Conservation (phyloP, 352 stramenopile species). For the Pythium plurisporium region DNA sequence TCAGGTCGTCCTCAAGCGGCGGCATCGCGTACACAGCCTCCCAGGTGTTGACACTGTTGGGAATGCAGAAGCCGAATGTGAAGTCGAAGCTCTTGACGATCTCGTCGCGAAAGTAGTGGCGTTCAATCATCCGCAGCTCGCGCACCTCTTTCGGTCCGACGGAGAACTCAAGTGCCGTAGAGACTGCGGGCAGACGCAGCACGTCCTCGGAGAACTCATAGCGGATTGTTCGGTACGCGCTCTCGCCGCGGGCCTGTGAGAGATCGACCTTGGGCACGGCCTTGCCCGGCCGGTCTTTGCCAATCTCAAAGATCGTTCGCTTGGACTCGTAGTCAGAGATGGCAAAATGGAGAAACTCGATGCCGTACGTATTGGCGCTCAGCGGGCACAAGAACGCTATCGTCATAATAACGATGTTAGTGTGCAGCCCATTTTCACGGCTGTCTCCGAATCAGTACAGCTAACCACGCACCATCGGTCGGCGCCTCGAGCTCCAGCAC, state of each 20-base stretch:
- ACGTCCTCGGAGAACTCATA: conserved; percentile 95
- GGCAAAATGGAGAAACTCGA: conserved; percentile 95
- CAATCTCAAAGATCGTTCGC: conserved; percentile 93
- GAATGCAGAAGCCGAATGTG: conserved; percentile 96
- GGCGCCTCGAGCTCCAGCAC: conserved; percentile 76
- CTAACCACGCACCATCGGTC: conserved; percentile 47
- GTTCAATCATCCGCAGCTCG: conserved; percentile 95
- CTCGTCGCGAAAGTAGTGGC: conserved; percentile 94
- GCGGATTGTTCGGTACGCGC: conserved; percentile 90
- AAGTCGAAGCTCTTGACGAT: conserved; percentile 96
- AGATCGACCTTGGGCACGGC: conserved; percentile 81
- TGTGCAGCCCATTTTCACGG: too few relatives aligned
- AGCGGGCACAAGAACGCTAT: conserved; percentile 92
- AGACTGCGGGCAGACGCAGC: conserved; percentile 85
- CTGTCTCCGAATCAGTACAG: not conserved
- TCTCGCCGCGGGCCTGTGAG: conserved; percentile 84
- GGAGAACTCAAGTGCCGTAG: conserved; percentile 90
- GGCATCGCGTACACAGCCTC: conserved; percentile 93
- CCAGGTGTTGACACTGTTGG: conserved; percentile 94
- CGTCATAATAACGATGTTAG: too few relatives aligned
- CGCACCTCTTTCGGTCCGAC: conserved; percentile 88
- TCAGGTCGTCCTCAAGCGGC: conserved; percentile 90
- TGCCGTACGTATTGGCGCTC: conserved; percentile 92
- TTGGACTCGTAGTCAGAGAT: conserved; percentile 95
- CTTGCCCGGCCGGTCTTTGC: conserved; percentile 60